Conservation (phyloP, 345 rosid genomes). For the Trapa incisa region DNA sequence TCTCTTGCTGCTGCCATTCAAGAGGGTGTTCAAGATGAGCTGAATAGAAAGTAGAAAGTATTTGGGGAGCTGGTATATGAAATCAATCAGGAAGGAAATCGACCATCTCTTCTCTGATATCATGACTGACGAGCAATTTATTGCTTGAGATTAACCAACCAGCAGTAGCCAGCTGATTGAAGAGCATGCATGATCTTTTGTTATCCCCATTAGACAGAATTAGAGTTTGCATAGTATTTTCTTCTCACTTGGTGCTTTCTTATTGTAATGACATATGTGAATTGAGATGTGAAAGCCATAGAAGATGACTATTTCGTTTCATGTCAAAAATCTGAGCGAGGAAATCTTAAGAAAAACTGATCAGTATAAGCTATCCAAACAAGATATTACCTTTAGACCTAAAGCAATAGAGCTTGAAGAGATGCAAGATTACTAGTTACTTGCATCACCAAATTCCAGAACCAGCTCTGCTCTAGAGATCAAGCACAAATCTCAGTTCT, state of each 20-base stretch:
- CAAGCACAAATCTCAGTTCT: neutral
- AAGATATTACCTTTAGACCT: neutral
- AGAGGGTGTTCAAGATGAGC: conserved; percentile 17
- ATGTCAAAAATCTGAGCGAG: too few relatives aligned
- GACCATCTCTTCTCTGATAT: conserved; percentile 34
- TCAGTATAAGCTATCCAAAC: too few relatives aligned
- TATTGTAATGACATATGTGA: too few relatives aligned
- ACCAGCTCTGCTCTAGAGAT: too few relatives aligned
- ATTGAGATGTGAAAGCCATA: neutral
- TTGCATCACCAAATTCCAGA: neutral
- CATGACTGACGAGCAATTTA: conserved; percentile 32
- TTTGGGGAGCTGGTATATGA: conserved; percentile 32
- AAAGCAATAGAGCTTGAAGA: neutral
- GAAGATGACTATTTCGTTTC: neutral
- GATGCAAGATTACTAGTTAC: neutral
- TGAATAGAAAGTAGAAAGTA: conserved; percentile 23
- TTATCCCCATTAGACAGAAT: too few relatives aligned
- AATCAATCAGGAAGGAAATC: conserved; percentile 21
- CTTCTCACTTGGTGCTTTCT: neutral
- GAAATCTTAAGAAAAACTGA: too few relatives aligned
- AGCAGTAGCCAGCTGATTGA: conserved; percentile 5
- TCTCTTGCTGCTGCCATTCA: conserved; percentile 23
- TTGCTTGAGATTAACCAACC: conserved; percentile 18
- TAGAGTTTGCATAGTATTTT: neutral
- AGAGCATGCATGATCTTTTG: neutral